phyloP scores from a whole-genome alignment of 2,329 filamentous ascomycete species.

The Fonsecaea monophora region DNA sequence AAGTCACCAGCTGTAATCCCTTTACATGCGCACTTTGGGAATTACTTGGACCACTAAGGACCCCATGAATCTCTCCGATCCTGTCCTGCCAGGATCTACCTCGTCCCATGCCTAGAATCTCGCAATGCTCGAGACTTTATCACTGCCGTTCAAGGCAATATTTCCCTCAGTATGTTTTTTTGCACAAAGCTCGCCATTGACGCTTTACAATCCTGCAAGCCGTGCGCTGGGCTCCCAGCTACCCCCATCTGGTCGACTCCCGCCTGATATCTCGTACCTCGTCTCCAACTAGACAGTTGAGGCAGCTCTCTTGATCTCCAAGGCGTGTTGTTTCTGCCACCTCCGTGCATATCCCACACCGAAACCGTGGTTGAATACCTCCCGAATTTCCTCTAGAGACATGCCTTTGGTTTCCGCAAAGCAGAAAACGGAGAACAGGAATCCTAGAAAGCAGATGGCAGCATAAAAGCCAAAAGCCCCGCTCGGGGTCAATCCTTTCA shows the following conservation, averaged over 20 bases:
- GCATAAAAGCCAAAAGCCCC: slow-evolving; percentile 84
- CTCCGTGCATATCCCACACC: slow-evolving; percentile 63
- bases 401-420: slow-evolving; percentile 88
- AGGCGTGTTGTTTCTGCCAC: slow-evolving; percentile 27
- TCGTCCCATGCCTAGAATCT: background rate
- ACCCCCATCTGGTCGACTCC: background rate
- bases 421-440: slow-evolving; percentile 70
- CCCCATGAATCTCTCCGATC: background rate
- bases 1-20: background rate
- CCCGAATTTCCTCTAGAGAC: slow-evolving; percentile 78
- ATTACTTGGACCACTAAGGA: no score
- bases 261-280: background rate
- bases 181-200: background rate
- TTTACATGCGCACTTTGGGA: background rate
- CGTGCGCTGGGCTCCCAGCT: background rate
- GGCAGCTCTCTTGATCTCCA: slow-evolving; percentile 17
- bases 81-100: background rate
- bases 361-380: slow-evolving; percentile 74
- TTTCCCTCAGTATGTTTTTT: background rate
- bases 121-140: background rate
- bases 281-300: background rate
- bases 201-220: background rate
- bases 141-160: background rate
- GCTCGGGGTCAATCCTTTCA: slow-evolving; percentile 73
- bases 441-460: slow-evolving; percentile 70